Base-by-base conservation (phyloP, 805 yeast species). In the Ogataea glucozyma region DNA sequence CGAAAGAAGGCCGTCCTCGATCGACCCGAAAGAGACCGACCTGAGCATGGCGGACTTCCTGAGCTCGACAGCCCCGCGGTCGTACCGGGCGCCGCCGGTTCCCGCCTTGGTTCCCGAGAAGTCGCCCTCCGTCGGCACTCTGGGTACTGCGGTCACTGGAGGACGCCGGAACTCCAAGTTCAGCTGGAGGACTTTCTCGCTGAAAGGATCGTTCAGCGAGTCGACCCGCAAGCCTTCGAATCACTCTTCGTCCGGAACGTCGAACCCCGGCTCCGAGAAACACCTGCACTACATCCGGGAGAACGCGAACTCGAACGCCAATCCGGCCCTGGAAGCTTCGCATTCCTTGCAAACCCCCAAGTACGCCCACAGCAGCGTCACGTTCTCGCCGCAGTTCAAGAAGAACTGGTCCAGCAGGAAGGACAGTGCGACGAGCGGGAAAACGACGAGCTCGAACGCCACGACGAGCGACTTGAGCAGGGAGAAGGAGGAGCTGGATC, bases 131-230 rank as follows among this genome's bases (percentile, higher is more conserved):
- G 14, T 38, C 41, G n/a, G 5, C 41, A 12, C 19, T 33, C 17
- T 21, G 34, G 27, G n/a, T 29, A 14, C n/a, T n/a, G n/a, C n/a
- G n/a, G 30, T 42, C 19, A 27, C 32, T 3, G 40, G 48, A 9
- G 36, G 62, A 34, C 41, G 62, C 20, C n/a, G n/a, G n/a, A 41
- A 41, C 21, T 58, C 64, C 7, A 56, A 49, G 40, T 47, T 57
- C 40, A 52, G 58, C 32, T 58, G 64, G 62, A 48, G 42, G 12
- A 44, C 61, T 6, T 48, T 55, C 31, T 54, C 58, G n/a, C 24
- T 38, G 23, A 48, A 40, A 31, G 58, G 58, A 16, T 56, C 60
- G n/a, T 14, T 47, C 12, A 44, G 46, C 32, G 57, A 49, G 34
- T 42, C 52, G 10, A 37, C 38, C n/a, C 42, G 54, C 20, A 48